Evolutionary conservation across 352 stramenopile species (phyloP), one percentile per base, ranked within the genome.

Genomic region (Pythium aristosporum): DNA sequence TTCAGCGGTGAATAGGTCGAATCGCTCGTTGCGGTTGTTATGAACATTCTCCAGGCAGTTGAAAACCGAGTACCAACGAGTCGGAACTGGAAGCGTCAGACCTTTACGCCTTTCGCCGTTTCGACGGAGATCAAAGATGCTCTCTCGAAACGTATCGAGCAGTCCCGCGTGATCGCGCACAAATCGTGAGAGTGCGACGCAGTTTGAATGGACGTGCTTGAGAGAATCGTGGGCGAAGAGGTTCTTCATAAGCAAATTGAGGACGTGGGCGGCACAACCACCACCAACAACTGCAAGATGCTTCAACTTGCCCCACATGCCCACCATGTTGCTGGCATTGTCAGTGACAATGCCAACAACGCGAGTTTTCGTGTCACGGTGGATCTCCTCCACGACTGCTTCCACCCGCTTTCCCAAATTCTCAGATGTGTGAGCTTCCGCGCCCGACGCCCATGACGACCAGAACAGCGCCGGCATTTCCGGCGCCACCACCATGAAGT

Each of bases 241-340:
- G 39, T 66, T 23, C 25, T 59, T 52, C 59, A 66, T 58, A n/a
- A 59, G 25, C 25, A 66, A 21, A 32, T 67, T 61, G 1, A 61
- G 10, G 10, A 49, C 51, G 25, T 67, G 60, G 3, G 60, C 60
- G 12, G 60, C 50, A 25, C 60, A 59, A 0, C 59, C 59, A 8
- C 49, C 49, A 23, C 36, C 47, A 15, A 59, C n/a, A 16, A 65
- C 53, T 16, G 21, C 30, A 0, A 44, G 39, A 10, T n/a, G 21
- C 11, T 7, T 25, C 1, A 56, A 9, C 10, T 21, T 20, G 0
- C 20, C 15, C 59, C 59, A 65, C 2, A 44, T 8, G 0, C 37
- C 37, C 2, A 0, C 18, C 60, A 61, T 61, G 13, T 56, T 61
- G 1, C n/a, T 39, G 16, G 60, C 60, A 30, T 67, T 67, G 18